Conservation (phyloP, 2,329 filamentous ascomycete species). For the Cladophialophora psammophila region DNA sequence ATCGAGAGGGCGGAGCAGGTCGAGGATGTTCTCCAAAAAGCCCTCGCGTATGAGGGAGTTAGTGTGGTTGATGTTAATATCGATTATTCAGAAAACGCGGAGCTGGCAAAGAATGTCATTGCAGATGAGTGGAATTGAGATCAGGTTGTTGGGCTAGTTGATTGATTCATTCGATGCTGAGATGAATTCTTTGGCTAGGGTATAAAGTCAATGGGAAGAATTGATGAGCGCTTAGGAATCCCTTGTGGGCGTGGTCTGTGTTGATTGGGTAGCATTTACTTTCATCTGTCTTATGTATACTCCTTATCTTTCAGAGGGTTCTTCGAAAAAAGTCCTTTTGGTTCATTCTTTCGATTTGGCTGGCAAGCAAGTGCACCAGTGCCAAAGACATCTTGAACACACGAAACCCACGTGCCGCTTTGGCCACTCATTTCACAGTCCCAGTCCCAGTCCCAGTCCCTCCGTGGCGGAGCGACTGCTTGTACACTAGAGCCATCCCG, state of each 20-base stretch:
- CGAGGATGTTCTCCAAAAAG: constrained; percentile 54
- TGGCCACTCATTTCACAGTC: background rate
- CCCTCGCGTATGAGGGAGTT: constrained; percentile 53
- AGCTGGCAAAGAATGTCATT: constrained; percentile 53
- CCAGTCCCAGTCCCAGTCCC: background rate
- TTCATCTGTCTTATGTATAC: background rate
- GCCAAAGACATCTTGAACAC: background rate
- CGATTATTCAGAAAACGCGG: constrained; percentile 54
- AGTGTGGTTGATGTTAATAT: constrained; percentile 57
- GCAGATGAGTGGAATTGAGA: constrained; percentile 34
- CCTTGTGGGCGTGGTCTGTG: background rate
- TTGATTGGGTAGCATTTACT: background rate
- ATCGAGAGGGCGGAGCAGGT: constrained; percentile 51
- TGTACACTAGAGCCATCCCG: background rate
- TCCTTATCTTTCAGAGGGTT: background rate
- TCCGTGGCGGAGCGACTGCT: background rate
- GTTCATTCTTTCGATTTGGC: background rate
- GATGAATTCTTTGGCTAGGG: too few relatives aligned
- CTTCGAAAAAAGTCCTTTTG: background rate
- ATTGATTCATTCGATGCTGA: too few relatives aligned
- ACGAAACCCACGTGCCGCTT: background rate
- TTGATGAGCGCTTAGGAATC: too few relatives aligned
- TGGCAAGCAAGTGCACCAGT: background rate
- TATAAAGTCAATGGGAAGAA: too few relatives aligned
- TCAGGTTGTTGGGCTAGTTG: too few relatives aligned